These are phyloP conservation scores for Apium graveolens DNA, from an alignment of 129 eudicot genomes.

Conservation along the genomic window DNA sequence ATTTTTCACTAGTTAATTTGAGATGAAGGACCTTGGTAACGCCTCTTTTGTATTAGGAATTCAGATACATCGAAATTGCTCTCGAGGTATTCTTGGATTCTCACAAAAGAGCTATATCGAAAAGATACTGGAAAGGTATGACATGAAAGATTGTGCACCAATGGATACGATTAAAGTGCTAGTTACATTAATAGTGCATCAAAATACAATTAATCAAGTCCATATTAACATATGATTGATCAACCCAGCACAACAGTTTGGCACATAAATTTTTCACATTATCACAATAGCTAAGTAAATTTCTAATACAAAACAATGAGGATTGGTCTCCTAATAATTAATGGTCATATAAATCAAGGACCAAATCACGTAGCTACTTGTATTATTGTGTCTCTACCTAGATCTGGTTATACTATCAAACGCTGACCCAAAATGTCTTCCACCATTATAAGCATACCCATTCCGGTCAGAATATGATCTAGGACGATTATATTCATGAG, in stretches of 20 bases:
- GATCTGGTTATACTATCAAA: constrained; percentile 33
- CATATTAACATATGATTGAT: background rate
- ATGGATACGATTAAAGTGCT: too few species aligned
- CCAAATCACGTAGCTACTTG: constrained; percentile 25
- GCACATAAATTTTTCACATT: background rate
- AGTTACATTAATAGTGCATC: too few species aligned
- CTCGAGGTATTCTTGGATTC: too few species aligned
- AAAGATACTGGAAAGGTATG: too few species aligned
- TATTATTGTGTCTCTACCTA: constrained; percentile 43
- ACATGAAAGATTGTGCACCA: too few species aligned
- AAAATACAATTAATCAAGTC: background rate
- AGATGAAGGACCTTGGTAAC: too few species aligned
- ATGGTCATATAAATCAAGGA: background rate
- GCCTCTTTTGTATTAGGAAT: too few species aligned
- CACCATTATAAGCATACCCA: constrained; percentile 40
- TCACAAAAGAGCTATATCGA: too few species aligned
- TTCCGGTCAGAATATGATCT: constrained; percentile 53
- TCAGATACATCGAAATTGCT: too few species aligned
- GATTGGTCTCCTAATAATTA: background rate
- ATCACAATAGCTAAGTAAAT: background rate
- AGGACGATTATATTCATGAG: constrained; percentile 28
- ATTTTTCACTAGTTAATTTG: too few species aligned
- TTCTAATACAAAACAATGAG: background rate
- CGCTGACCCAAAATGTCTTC: constrained; percentile 55
- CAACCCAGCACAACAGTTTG: background rate